phyloP scores from a whole-genome alignment of 768 basidiomycete species.

The Psilocybe cyanescens region DNA sequence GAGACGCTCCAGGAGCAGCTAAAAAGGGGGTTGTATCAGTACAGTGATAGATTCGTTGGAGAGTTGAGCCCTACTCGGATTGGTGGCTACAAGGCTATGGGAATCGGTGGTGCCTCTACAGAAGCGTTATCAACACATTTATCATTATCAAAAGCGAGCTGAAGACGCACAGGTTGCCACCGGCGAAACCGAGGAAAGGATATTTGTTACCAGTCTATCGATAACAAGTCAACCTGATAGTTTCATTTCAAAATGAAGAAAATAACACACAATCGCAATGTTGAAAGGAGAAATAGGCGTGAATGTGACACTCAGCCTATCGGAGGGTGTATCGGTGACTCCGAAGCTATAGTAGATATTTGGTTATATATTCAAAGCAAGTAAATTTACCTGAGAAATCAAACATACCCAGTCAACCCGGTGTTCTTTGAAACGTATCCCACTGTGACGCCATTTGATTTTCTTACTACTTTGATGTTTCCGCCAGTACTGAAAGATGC shows the following conservation, averaged over 20 bases:
- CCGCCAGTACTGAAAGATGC: neutral
- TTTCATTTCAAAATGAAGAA: neutral
- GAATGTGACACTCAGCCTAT: conserved; percentile 9
- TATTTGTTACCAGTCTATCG: neutral
- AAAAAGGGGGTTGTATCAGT: neutral
- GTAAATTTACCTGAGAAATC: neutral
- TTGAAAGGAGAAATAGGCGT: conserved; percentile 13
- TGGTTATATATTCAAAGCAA: neutral
- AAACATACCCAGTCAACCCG: neutral
- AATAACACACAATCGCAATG: conserved; percentile 10
- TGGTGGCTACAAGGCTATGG: conserved; percentile 3
- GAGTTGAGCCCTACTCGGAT: conserved; percentile 2
- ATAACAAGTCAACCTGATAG: neutral
- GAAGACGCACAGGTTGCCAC: conserved; percentile 5
- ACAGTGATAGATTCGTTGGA: neutral
- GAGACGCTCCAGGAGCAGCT: conserved; percentile 7
- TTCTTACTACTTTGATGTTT: neutral
- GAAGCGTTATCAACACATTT: neutral
- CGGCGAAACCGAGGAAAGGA: conserved; percentile 11
- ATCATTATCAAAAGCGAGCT: neutral
- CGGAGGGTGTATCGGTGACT: neutral
- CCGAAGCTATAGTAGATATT: conserved; percentile 1
- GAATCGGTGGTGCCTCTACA: neutral
- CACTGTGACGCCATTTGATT: neutral
- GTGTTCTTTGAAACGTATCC: conserved; percentile 5